A percentile compares a stretch with the other conserved stretches of the same genome.
phyloP scores from a whole-genome alignment of 192 early-diverging fungal species.

The Phycomyces blakesleeanus region DNA sequence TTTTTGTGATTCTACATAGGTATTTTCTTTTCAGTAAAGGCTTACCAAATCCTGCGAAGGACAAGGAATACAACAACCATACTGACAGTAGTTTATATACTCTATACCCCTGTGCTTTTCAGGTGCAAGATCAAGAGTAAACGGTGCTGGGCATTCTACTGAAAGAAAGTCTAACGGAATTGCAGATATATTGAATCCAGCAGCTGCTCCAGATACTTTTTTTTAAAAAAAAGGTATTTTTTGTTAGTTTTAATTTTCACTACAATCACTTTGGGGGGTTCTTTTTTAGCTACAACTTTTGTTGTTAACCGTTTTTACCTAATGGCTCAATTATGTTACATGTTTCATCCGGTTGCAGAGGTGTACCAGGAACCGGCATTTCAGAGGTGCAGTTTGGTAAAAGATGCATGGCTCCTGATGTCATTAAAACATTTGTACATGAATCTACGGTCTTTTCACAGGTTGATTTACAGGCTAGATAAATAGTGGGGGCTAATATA shows the following conservation, averaged over 20 bases:
- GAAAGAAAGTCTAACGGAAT: constrained; percentile 17
- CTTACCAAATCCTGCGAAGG: constrained; percentile 41
- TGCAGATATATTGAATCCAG: constrained; percentile 17
- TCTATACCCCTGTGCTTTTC: constrained; percentile 14
- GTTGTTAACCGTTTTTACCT: too few species aligned
- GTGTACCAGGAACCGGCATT: constrained; percentile 3
- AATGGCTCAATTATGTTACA: constrained; percentile 7
- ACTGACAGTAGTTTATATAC: constrained; percentile 30
- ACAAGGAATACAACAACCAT: constrained; percentile 54
- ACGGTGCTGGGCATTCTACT: constrained; percentile 35
- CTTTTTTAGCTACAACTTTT: too few species aligned
- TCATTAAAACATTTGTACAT: constrained; percentile 12
- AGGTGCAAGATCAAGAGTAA: constrained; percentile 34
- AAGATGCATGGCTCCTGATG: neutral
- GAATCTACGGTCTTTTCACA: neutral
- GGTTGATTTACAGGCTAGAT: neutral
- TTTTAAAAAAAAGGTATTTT: too few species aligned
- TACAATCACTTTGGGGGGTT: too few species aligned
- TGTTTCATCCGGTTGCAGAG: neutral
- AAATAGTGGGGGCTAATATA: neutral
- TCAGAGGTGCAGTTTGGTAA: constrained; percentile 1
- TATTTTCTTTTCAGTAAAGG: too few species aligned
- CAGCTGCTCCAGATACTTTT: neutral
- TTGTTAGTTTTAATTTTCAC: too few species aligned
- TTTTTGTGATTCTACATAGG: neutral